These are phyloP conservation scores for Jatropha multifida DNA, from an alignment of 441 rosid genomes.

Conservation along the genomic window DNA sequence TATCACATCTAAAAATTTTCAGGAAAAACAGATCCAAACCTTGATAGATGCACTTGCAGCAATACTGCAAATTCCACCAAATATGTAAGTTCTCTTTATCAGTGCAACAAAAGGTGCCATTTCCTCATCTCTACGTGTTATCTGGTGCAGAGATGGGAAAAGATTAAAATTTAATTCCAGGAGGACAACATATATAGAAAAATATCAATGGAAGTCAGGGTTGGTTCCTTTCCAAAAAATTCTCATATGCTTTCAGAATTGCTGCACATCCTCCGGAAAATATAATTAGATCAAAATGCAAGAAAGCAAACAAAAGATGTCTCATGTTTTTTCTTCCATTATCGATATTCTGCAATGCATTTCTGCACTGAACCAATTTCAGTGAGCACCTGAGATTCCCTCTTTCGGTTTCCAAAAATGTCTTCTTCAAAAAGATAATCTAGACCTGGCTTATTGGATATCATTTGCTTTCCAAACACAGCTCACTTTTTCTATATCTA, in stretches of 20 bases:
- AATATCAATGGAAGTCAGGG: neutral
- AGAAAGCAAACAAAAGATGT: neutral
- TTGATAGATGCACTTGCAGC: constrained; percentile 89
- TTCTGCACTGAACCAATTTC: neutral
- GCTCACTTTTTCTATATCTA: neutral
- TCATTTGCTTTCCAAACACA: neutral
- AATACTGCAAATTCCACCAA: constrained; percentile 90
- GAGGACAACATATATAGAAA: neutral
- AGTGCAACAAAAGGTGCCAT: constrained; percentile 87
- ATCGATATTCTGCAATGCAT: neutral
- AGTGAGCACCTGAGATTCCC: neutral
- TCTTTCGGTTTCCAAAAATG: neutral
- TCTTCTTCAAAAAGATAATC: neutral
- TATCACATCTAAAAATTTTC: constrained; percentile 8
- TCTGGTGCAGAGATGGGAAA: constrained; percentile 36
- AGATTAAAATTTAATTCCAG: neutral
- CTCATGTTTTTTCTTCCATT: neutral
- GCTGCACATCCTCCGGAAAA: neutral
- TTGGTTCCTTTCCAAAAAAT: neutral
- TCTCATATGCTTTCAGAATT: neutral
- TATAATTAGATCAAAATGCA: neutral
- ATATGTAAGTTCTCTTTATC: constrained; percentile 78
- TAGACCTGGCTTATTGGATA: neutral
- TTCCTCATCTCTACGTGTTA: constrained; percentile 93
- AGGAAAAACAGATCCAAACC: constrained; percentile 44